Conservation (phyloP, 192 early-diverging fungal species). For the Coemansia sp. region DNA sequence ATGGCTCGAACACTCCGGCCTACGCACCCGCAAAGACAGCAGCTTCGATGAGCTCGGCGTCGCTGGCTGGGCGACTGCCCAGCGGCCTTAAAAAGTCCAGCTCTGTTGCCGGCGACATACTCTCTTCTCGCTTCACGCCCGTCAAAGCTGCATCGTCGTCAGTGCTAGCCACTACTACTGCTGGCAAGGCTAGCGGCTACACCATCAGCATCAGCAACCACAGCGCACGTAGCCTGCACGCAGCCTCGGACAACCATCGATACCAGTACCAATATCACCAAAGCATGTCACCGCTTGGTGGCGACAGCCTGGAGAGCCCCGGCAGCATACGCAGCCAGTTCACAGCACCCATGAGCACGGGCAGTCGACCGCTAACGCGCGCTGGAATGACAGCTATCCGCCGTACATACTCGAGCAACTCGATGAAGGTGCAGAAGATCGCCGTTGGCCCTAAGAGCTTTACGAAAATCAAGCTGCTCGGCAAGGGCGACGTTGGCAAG, state of each 20-base stretch:
- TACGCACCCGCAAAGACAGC: slow-evolving; percentile 25
- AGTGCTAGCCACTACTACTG: not conserved
- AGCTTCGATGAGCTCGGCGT: slow-evolving; percentile 10
- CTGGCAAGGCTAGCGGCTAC: slow-evolving; percentile 16
- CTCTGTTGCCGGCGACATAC: slow-evolving; percentile 39
- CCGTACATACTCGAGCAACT: slow-evolving; percentile 77
- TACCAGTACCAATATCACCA: slow-evolving; percentile 1
- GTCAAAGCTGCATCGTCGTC: slow-evolving; percentile 15
- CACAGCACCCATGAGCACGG: slow-evolving; percentile 13
- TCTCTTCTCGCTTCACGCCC: slow-evolving; percentile 22
- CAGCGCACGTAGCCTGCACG: slow-evolving; percentile 39
- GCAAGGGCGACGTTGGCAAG: slow-evolving; percentile 96
- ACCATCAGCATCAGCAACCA: slow-evolving; percentile 55
- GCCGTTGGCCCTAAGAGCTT: slow-evolving; percentile 88
- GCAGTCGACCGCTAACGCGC: slow-evolving; percentile 47
- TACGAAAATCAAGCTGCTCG: slow-evolving; percentile 83
- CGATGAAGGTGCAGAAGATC: slow-evolving; percentile 75
- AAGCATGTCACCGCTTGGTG: slow-evolving; percentile 16
- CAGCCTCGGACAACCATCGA: slow-evolving; percentile 1
- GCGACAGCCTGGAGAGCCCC: slow-evolving; percentile 48
- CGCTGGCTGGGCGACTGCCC: slow-evolving; percentile 26
- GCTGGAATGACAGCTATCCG: slow-evolving; percentile 58
- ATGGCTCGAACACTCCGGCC: slow-evolving; percentile 21
- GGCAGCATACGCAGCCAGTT: slow-evolving; percentile 44
- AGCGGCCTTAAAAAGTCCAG: slow-evolving; percentile 46